Conservation (phyloP, 257 asterid species). For the Anisodus tanguticus region DNA sequence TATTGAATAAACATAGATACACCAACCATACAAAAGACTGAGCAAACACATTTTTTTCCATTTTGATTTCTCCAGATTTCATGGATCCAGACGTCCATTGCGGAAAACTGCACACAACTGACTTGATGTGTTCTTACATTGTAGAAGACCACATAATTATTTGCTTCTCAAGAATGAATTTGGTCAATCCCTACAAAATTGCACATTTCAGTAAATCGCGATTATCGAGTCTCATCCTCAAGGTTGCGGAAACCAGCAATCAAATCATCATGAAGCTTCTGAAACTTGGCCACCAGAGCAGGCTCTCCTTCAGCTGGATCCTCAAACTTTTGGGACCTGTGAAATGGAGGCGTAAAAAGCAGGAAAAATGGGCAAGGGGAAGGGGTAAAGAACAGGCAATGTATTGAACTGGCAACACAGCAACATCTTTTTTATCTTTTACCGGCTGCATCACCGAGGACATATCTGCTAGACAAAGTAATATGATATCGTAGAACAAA, state of each 20-base stretch:
- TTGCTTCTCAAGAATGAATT: conserved; percentile 17
- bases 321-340: conserved; percentile 97
- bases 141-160: conserved; percentile 28
- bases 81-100: conserved; percentile 22
- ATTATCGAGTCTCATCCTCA: conserved; percentile 90
- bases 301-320: conserved; percentile 99
- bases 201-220: conserved; percentile 8
- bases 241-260: conserved; percentile 97
- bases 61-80: conserved; percentile 32
- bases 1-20: conserved; percentile 44
- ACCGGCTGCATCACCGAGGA: neutral
- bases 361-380: neutral
- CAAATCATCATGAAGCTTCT: conserved; percentile 88
- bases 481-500: neutral
- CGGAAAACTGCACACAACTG: conserved; percentile 28
- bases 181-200: neutral
- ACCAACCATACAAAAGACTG: conserved; percentile 41
- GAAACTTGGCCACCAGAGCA: conserved; percentile 65
- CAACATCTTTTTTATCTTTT: neutral
- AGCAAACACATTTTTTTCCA: conserved; percentile 40
- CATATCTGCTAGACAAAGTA: neutral
- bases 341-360: neutral
- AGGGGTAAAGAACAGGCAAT: neutral
- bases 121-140: conserved; percentile 27
- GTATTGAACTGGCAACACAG: neutral